Evolutionary conservation across 371 early-diverging fungal genomes (phyloP).

Genomic region (Entomophthora muscae): DNA sequence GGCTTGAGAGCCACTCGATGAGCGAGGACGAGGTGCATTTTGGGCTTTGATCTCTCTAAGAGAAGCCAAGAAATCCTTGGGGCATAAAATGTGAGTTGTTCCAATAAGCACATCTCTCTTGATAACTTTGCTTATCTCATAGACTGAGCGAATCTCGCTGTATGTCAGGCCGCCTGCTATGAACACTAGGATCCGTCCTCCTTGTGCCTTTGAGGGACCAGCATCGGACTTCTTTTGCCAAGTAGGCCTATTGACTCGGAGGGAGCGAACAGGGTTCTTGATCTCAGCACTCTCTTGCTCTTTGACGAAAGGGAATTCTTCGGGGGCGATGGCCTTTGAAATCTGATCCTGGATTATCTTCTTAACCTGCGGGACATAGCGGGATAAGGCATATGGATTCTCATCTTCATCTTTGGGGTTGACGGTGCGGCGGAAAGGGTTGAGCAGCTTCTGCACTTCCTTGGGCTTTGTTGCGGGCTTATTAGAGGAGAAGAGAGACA

Average conservation of each 20-base stretch:
- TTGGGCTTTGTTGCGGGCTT: constrained; percentile 11
- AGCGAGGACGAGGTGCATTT: background rate
- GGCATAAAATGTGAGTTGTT: constrained; percentile 9
- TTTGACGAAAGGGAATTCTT: constrained; percentile 4
- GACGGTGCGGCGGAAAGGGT: constrained; percentile 1
- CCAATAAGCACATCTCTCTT: constrained; percentile 72
- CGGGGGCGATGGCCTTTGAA: background rate
- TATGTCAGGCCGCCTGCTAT: constrained; percentile 85
- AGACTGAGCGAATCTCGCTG: constrained; percentile 71
- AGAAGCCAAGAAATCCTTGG: background rate
- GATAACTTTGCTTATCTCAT: constrained; percentile 52
- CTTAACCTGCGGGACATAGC: constrained; percentile 47
- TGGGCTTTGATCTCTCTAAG: background rate
- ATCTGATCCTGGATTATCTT: constrained; percentile 15
- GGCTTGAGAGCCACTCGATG: background rate
- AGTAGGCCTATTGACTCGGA: background rate
- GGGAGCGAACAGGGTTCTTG: background rate
- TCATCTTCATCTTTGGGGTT: constrained; percentile 23
- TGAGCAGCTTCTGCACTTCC: background rate
- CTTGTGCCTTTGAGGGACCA: background rate
- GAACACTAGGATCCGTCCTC: constrained; percentile 32
- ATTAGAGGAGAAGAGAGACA: constrained; percentile 45
- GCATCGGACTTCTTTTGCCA: constrained; percentile 1
- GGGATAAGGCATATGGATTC: constrained; percentile 41
- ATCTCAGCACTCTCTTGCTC: background rate